Evolutionary conservation across 345 rosid species (phyloP).

Genomic region (Linum tenue): DNA sequence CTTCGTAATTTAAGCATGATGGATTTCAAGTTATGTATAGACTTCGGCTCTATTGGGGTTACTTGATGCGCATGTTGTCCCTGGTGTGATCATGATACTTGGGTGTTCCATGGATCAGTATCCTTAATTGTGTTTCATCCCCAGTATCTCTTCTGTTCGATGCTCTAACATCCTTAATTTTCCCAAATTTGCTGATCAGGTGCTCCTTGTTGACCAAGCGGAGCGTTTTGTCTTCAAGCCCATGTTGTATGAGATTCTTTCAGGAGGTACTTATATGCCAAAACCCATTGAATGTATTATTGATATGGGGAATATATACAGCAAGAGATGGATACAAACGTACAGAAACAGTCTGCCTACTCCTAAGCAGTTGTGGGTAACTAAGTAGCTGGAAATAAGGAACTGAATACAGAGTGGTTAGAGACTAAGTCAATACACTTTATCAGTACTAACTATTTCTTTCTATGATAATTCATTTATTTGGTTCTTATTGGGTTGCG

Average conservation of each 20-base stretch:
- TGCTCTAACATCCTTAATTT: not conserved
- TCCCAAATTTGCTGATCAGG: slow-evolving; percentile 31
- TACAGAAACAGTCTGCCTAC: too few relatives aligned
- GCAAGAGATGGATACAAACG: too few relatives aligned
- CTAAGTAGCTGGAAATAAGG: too few relatives aligned
- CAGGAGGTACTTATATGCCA: too few relatives aligned
- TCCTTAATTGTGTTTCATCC: not conserved
- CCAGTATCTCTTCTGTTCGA: not conserved
- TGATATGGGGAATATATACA: too few relatives aligned
- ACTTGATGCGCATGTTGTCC: not conserved
- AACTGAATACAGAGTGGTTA: too few relatives aligned
- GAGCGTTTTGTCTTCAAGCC: slow-evolving; percentile 95
- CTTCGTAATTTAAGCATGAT: not conserved
- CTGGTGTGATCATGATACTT: not conserved
- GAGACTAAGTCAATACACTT: too few relatives aligned
- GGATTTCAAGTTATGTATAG: not conserved
- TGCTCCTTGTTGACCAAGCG: slow-evolving; percentile 86
- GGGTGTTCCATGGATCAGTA: not conserved
- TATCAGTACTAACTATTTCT: not conserved
- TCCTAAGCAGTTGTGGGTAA: too few relatives aligned
- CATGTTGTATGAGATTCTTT: slow-evolving; percentile 82
- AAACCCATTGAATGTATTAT: too few relatives aligned
- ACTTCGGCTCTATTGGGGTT: not conserved
- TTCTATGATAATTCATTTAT: not conserved
- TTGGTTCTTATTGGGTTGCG: not conserved